phyloP scores from a whole-genome alignment of 305 asterid species.

The Solanum aculeatissimum region DNA sequence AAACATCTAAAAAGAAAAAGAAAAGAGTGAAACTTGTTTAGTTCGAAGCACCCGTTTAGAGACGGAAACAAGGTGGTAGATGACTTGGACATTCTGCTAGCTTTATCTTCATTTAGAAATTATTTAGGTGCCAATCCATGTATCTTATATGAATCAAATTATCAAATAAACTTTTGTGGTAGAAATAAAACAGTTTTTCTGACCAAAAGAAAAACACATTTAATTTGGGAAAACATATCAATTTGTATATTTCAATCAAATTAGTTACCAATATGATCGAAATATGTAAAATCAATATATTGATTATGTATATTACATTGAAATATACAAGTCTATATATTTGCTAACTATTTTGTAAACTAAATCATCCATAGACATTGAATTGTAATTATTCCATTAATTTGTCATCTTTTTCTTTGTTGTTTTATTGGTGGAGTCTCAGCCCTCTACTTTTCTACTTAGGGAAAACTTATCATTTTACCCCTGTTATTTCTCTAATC shows the following conservation, averaged over 20 bases:
- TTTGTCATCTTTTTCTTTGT: not conserved
- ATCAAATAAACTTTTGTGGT: not conserved
- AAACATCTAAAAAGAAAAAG: rapidly evolving
- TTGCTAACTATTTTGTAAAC: not conserved
- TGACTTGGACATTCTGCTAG: not conserved
- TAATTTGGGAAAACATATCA: not conserved
- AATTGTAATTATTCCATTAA: not conserved
- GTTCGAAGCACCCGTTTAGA: not conserved
- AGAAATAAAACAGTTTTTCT: not conserved
- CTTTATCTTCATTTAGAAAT: not conserved
- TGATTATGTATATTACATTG: not conserved
- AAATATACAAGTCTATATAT: not conserved
- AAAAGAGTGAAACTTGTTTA: not conserved
- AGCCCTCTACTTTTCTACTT: not conserved
- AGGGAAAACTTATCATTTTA: not conserved
- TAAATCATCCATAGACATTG: not conserved
- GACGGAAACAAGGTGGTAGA: not conserved
- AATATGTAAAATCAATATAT: not conserved
- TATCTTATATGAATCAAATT: not conserved
- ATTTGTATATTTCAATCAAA: not conserved
- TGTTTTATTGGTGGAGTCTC: not conserved
- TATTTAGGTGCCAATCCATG: not conserved
- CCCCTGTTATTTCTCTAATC: not conserved
- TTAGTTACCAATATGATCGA: not conserved
- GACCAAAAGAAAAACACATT: not conserved